Evolutionary conservation across 2,329 filamentous ascomycete species (phyloP).

Genomic region (Calonectria honghensis): DNA sequence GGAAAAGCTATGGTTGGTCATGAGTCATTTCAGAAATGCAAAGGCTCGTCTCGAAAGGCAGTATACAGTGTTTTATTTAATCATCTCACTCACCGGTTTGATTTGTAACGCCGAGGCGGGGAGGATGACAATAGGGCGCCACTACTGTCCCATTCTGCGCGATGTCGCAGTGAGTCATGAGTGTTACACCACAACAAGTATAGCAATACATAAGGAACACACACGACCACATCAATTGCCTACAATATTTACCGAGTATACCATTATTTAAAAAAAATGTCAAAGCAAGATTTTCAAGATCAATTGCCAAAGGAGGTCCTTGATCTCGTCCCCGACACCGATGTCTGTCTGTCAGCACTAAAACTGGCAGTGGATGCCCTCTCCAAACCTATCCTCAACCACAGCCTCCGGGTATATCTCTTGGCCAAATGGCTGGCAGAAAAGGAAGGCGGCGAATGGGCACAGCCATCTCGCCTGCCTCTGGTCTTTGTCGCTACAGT

Average conservation of each 20-base stretch:
- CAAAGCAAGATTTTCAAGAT: neutral
- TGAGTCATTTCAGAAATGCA: neutral
- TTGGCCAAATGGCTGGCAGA: constrained; percentile 51
- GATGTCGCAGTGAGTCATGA: neutral
- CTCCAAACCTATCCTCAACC: constrained; percentile 56
- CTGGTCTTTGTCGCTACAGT: constrained; percentile 60
- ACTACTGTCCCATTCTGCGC: neutral
- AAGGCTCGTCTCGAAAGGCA: neutral
- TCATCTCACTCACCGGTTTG: neutral
- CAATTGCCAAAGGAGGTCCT: constrained; percentile 19
- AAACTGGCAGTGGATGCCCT: constrained; percentile 44
- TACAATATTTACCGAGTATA: neutral
- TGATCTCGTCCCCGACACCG: constrained; percentile 41
- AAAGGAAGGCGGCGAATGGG: constrained; percentile 44
- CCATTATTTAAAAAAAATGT: neutral
- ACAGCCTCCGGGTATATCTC: constrained; percentile 56
- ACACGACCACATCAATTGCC: neutral
- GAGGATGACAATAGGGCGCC: neutral
- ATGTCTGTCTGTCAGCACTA: constrained; percentile 46
- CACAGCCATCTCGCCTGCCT: constrained; percentile 27
- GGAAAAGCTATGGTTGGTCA: neutral
- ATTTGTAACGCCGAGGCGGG: constrained; percentile 12
- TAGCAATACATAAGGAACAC: neutral
- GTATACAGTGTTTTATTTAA: neutral
- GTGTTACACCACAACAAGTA: neutral